Evolutionary conservation across 2,329 filamentous ascomycete species (phyloP), one percentile per base, ranked within the genome.

Genomic region (Sclerotinia minor): DNA sequence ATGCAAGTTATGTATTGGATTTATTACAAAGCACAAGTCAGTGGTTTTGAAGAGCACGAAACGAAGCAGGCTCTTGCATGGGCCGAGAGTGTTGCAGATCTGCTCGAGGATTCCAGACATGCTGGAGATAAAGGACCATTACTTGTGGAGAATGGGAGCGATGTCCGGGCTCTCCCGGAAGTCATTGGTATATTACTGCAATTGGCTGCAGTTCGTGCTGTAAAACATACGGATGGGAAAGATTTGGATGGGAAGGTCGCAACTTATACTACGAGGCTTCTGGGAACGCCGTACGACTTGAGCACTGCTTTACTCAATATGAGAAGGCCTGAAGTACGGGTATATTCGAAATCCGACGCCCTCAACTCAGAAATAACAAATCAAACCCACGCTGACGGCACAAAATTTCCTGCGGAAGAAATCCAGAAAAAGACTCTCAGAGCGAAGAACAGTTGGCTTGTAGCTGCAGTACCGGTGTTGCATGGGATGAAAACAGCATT

Each of bases 101-200:
- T 78, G 61, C 69, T 76, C 52, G 73, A 77, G 54, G 73, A 76
- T 26, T 67, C 71, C 47, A 35, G 67, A 55, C 74, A 77, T 68
- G 65, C 67, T 59, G 73, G 71, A 15, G 65, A 55, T 52, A 55
- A 58, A 41, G 47, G 55, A 19, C 29, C 15, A 38, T 38, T 63
- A 5, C 45, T 26, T 50, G 29, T 15, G n/a, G 32, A 24, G 45
- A 21, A 15, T 5, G 59, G 71, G 32, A 58, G 72, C 8, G 79
- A 83, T 64, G 76, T 79, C 15, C 79, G 80, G 70, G 73, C 72
- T 57, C 75, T 76, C 66, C 80, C 81, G 1, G 78, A 79, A 35
- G 77, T 83, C 24, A 76, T 72, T 55, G 81, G 77, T 29, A 74
- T 79, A 3, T 69, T 83, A 24, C 74, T 84, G 9, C 79, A 83